Evolutionary conservation across 371 early-diverging fungal species (phyloP), one percentile per base, ranked within the genome.

Genomic region (Cokeromyces recurvatus): DNA sequence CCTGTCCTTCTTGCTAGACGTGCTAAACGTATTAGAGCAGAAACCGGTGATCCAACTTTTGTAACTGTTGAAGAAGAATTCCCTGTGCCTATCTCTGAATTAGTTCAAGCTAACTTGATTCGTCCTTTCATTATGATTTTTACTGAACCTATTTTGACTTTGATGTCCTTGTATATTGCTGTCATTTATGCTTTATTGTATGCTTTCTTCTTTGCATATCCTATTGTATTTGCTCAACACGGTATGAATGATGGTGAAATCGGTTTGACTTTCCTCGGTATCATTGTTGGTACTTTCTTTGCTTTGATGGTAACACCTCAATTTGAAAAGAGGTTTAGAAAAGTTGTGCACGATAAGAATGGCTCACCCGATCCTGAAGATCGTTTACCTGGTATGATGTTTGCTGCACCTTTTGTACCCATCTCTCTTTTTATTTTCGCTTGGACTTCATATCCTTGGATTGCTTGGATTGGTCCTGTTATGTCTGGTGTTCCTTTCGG

Each of bases 361-460:
- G 55, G 66, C 5, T 37, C 42, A 10, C 48, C 61, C 17, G 56
- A 54, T 2, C 72, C 72, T n/a, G 72, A 71, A 40, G 68, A 71
- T 39, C 68, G 72, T 46, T 39, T 71, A 11, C 59, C 59, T 27
- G 62, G 68, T 38, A 71, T 71, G 72, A 71, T 71, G 72, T 41
- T 53, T 43, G 63, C 59, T 14, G 68, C 71, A 17, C 62, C 62
- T 29, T 62, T 58, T 43, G 48, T 74, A 10, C 74, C 74, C 20
- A 51, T 74, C 12, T 64, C 67, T 25, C 49, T 74, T 1, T 74
- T 74, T 36, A 68, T 67, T 25, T 74, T 74, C 38, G 71, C 55
- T 20, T 70, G 71, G 74, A 74, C 74, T 8, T 56, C 65, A 3
- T 66, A 43, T 16, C 58, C 71, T 15, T 68, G 65, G 55, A 44